Conservation (phyloP, 495 filamentous ascomycete species). For the Podospora pseudoanserina region DNA sequence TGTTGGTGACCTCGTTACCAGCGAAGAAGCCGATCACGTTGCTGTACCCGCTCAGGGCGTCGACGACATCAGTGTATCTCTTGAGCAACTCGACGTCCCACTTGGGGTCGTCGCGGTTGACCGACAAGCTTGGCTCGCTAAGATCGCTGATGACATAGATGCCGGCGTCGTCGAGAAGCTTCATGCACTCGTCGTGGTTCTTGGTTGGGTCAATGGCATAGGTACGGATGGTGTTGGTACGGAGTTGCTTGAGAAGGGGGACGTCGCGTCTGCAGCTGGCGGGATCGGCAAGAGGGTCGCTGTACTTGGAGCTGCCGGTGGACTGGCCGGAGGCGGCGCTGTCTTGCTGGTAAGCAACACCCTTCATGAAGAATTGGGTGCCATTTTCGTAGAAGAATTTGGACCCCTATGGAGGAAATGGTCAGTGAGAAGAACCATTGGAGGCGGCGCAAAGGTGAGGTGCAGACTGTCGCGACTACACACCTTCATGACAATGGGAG, state of each 20-base stretch:
- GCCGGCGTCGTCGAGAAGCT: constrained; percentile 72
- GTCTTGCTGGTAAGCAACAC: constrained; percentile 81
- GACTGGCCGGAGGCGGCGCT: constrained; percentile 40
- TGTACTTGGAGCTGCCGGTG: constrained; percentile 41
- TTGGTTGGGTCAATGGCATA: constrained; percentile 81
- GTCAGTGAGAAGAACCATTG: background rate
- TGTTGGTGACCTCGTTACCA: constrained; percentile 94
- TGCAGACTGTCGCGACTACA: constrained; percentile 1
- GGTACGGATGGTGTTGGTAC: constrained; percentile 87
- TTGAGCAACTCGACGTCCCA: constrained; percentile 75
- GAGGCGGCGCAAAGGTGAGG: background rate
- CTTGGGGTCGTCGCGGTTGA: constrained; percentile 70
- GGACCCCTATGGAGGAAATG: constrained; percentile 34
- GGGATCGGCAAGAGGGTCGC: constrained; percentile 68
- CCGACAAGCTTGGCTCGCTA: constrained; percentile 71
- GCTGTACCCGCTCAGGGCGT: constrained; percentile 70
- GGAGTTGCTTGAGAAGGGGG: constrained; percentile 68
- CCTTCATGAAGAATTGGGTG: constrained; percentile 81
- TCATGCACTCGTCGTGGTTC: constrained; percentile 85
- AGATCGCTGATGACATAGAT: constrained; percentile 95
- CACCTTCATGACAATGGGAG: constrained; percentile 69
- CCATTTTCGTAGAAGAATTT: constrained; percentile 67
- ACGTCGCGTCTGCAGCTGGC: constrained; percentile 74
- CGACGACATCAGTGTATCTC: constrained; percentile 80
- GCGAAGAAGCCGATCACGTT: constrained; percentile 96